Base-by-base conservation (phyloP, 2,329 filamentous ascomycete genomes). In the Penicillium sp. region DNA sequence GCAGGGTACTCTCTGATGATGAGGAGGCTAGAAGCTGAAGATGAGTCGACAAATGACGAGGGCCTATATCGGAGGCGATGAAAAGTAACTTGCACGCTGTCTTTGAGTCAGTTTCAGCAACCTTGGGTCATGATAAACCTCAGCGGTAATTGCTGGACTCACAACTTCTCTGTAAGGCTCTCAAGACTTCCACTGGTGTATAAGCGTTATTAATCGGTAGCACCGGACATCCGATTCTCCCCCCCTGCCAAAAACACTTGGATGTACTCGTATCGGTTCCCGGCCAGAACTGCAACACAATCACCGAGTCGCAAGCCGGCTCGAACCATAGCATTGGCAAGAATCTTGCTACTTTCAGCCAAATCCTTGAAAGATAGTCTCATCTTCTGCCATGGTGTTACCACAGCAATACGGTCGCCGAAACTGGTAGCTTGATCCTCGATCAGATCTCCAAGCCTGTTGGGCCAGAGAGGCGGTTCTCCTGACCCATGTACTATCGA, bases 201-300 rank as follows among this genome's bases (percentile, higher is more conserved):
- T 89, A 89, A 0, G 86, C 89, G 70, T 88, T 89, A 73, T 90
- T 89, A 44, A 89, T 87, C 44, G 89, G 85, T 47, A 89, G 76
- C 23, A 85, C 81, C 45, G 78, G 81, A 15, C 24, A 26, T 26
- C 84, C 83, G 39, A 86, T 36, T 50, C 81, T 77, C 47, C 82
- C 81, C 81, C 21, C 81, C 83, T 7, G 84, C 85, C 55, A 88
- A 87, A 74, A 88, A 86, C 13, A 88, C 79, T 15, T 85, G 77
- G n/a, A 85, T 56, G 52, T 70, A 78, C 55, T 76, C 72, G 44
- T 76, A 71, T 55, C 75, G 75, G 50, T 79, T 77, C 6, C 76
- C 70, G 65, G 85, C 85, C 81, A 89, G 86, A 61, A 89, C 85
- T 31, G 81, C 85, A 24, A 89, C 79, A 23, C 85, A 76, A 65